Evolutionary conservation across 768 basidiomycete species (phyloP).

Genomic region (Sistotremastrum suecicum): DNA sequence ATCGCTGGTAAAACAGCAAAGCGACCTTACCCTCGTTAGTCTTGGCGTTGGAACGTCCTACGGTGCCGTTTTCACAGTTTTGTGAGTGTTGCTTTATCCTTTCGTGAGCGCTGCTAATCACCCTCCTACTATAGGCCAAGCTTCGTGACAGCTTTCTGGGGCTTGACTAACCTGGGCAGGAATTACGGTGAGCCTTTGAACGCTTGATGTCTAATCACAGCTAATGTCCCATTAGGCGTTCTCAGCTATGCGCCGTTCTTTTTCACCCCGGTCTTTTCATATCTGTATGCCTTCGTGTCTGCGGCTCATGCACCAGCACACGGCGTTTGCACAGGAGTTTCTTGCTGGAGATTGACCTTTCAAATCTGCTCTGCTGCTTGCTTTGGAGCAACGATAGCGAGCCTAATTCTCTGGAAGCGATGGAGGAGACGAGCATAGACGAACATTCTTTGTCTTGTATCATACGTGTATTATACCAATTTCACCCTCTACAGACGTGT

Average conservation of each 20-base stretch:
- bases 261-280: conserved; percentile 66
- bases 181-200: conserved; percentile 28
- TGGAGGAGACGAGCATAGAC: conserved; percentile 46
- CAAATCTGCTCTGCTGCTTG: conserved; percentile 30
- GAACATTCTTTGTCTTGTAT: too few species aligned
- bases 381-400: conserved; percentile 27
- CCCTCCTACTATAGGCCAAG: conserved; percentile 36
- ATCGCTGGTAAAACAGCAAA: conserved; percentile 30
- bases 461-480: too few species aligned
- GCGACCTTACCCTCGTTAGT: conserved; percentile 29
- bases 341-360: conserved; percentile 61
- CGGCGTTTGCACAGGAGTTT: conserved; percentile 37
- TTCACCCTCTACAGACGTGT: too few species aligned
- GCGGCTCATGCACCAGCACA: conserved; percentile 28
- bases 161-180: conserved; percentile 49
- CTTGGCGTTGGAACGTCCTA: conserved; percentile 56
- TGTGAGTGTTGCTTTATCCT: conserved; percentile 31
- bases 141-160: conserved; percentile 61
- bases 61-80: conserved; percentile 52
- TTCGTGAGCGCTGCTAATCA: not conserved
- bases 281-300: conserved; percentile 61
- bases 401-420: conserved; percentile 41
- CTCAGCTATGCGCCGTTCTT: conserved; percentile 63
- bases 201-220: too few species aligned
- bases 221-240: conserved; percentile 27